Evolutionary conservation across 371 early-diverging fungal species (phyloP), one percentile per base, ranked within the genome.

Genomic region (Rhizopus arrhizus): DNA sequence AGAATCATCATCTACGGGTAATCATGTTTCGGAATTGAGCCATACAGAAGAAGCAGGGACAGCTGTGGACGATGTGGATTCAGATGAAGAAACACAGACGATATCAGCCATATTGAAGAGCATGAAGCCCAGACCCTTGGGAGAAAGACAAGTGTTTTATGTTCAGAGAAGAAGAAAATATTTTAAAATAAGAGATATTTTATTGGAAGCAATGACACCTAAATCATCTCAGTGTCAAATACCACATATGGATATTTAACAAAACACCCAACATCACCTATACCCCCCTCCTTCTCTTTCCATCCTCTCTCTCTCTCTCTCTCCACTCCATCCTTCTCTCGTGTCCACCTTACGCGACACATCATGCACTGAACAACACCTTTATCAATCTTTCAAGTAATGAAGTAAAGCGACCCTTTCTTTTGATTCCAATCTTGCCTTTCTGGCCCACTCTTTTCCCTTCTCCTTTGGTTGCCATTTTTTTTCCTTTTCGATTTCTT

Each of bases 41-140:
- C 22, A 22, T 22, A 0, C 46, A 63, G 35, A 33, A 64, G 58
- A 57, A 51, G 31, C 29, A 52, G 45, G 34, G 55, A 47, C 13
- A 49, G 47, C n/a, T 15, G 43, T 48, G 2, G 46, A 46, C 40
- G 61, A 50, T 29, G 49, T 84, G 34, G 80, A 82, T 58, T 88
- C 89, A 8, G 90, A 91, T 64, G 85, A 85, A 54, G 90, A 90
- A 58, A 83, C 85, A 10, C 85, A 86, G 58, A 69, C 70, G 45
- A 74, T 90, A 3, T 57, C 87, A 53, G 74, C 75, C 5, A 82
- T 84, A 22, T 73, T 86, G 50, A 73, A 72, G 56, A 70, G 74
- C 53, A 80, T 72, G 34, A 74, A 74, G 12, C 87, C 88, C 5
- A 66, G 56, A n/a, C 89, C 91, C 5, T 54, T 91, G 46, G 87